phyloP scores from a whole-genome alignment of 176 grass and related monocot genomes.

The Otatea glauca region DNA sequence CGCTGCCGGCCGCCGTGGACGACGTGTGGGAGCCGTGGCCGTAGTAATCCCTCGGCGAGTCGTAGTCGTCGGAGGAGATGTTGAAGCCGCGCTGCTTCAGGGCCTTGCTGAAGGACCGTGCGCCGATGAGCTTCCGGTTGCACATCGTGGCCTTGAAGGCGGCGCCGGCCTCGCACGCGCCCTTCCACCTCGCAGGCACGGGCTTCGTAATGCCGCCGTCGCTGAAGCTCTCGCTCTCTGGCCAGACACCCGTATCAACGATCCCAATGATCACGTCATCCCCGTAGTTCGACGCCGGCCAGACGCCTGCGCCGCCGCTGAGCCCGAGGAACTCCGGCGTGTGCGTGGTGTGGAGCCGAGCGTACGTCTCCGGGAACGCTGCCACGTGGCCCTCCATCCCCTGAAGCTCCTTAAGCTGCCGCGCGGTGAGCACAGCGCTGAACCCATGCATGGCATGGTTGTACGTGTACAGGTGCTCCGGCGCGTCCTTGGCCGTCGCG shows the following conservation, averaged over 20 bases:
- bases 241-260: conserved; percentile 62
- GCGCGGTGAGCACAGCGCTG: conserved; percentile 59
- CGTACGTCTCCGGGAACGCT: conserved; percentile 69
- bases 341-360: conserved; percentile 57
- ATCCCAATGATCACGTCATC: conserved; percentile 65
- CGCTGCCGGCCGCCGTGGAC: conserved; percentile 64
- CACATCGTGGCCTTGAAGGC: conserved; percentile 46
- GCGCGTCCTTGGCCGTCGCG: neutral
- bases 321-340: conserved; percentile 75
- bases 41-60: conserved; percentile 60
- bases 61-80: conserved; percentile 44
- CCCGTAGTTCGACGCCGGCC: conserved; percentile 55
- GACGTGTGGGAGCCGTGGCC: conserved; percentile 78
- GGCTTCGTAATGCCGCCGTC: conserved; percentile 40
- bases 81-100: conserved; percentile 37
- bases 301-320: neutral
- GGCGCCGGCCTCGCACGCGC: conserved; percentile 51
- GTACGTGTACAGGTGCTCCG: conserved; percentile 82
- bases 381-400: conserved; percentile 53
- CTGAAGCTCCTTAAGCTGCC: conserved; percentile 47
- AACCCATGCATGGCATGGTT: conserved; percentile 69
- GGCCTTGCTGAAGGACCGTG: conserved; percentile 56
- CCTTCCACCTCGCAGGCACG: conserved; percentile 57
- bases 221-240: conserved; percentile 58
- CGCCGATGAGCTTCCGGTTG: conserved; percentile 68